Percentiles rank a stretch among this genome's conserved stretches.
phyloP scores from a whole-genome alignment of 2,329 filamentous ascomycete genomes.

The Lachnellula willkommii region DNA sequence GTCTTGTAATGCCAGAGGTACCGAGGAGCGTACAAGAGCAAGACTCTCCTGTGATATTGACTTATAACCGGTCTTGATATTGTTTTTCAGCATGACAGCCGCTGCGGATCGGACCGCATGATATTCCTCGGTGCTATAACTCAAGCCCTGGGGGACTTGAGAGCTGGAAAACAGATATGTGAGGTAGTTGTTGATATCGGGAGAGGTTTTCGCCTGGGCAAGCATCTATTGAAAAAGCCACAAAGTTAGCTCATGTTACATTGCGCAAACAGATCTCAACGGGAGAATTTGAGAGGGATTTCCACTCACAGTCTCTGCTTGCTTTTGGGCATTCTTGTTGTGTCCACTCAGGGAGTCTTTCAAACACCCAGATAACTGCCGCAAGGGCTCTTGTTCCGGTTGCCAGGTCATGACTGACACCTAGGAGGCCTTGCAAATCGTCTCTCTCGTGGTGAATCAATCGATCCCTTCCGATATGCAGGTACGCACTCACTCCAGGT shows the following conservation, averaged over 20 bases:
- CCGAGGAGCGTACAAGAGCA: conserved; percentile 70
- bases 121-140: conserved; percentile 56
- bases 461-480: conserved; percentile 26
- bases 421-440: conserved; percentile 15
- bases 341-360: conserved; percentile 87
- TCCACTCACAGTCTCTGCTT: conserved; percentile 74
- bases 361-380: conserved; percentile 82
- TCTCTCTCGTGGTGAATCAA: conserved; percentile 16
- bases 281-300: background rate
- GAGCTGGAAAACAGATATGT: conserved; percentile 79
- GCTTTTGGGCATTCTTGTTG: conserved; percentile 74
- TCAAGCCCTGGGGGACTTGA: conserved; percentile 55
- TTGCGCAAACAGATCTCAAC: background rate
- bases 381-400: conserved; percentile 78
- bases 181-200: conserved; percentile 96
- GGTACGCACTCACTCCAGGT: conserved; percentile 24
- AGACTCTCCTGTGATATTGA: conserved; percentile 69
- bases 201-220: conserved; percentile 76
- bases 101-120: conserved; percentile 78
- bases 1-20: conserved; percentile 77
- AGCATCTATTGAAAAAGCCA: conserved; percentile 65
- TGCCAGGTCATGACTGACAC: conserved; percentile 75
- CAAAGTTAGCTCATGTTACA: conserved; percentile 3
- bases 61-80: conserved; percentile 71
- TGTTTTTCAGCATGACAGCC: conserved; percentile 94